phyloP scores from a whole-genome alignment of 768 basidiomycete species.

The Tricholoma saponaceum region DNA sequence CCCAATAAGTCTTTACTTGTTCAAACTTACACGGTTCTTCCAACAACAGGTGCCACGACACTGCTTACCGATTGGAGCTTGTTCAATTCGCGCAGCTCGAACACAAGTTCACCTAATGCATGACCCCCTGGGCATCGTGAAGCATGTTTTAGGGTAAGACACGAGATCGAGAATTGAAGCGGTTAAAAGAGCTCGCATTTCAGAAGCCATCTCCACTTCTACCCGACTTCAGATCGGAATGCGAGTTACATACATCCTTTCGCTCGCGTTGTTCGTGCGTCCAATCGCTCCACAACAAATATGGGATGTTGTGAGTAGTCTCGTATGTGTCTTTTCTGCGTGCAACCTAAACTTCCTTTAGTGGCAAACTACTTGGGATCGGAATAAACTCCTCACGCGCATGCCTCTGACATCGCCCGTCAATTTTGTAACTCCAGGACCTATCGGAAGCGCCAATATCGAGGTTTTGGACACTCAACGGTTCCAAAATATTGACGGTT shows the following conservation, averaged over 20 bases:
- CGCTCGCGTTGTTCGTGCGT: constrained; percentile 1
- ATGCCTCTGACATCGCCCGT: constrained; percentile 44
- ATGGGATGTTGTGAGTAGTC: constrained; percentile 16
- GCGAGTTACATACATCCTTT: constrained; percentile 3
- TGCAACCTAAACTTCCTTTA: constrained; percentile 15
- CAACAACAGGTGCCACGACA: too few species aligned
- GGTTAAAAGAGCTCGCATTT: neutral
- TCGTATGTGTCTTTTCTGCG: neutral
- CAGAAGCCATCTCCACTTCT: neutral
- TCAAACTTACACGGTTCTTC: too few species aligned
- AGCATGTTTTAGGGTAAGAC: neutral
- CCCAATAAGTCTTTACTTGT: too few species aligned
- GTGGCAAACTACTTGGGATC: constrained; percentile 62
- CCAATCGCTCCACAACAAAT: constrained; percentile 17
- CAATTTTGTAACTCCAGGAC: constrained; percentile 54
- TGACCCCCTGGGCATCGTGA: neutral
- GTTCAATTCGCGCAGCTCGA: neutral
- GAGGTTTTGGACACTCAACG: constrained; percentile 47
- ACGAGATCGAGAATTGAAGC: neutral
- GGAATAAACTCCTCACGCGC: constrained; percentile 47
- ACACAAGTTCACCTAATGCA: neutral
- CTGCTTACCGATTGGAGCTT: too few species aligned
- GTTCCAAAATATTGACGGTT: constrained; percentile 65
- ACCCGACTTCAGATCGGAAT: neutral
- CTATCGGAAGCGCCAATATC: constrained; percentile 58